Percentiles rank a stretch among this genome's conserved stretches.
Evolutionary conservation across 1,139 yeast genomes (phyloP).

Genomic region (Suhomyces terraborum): DNA sequence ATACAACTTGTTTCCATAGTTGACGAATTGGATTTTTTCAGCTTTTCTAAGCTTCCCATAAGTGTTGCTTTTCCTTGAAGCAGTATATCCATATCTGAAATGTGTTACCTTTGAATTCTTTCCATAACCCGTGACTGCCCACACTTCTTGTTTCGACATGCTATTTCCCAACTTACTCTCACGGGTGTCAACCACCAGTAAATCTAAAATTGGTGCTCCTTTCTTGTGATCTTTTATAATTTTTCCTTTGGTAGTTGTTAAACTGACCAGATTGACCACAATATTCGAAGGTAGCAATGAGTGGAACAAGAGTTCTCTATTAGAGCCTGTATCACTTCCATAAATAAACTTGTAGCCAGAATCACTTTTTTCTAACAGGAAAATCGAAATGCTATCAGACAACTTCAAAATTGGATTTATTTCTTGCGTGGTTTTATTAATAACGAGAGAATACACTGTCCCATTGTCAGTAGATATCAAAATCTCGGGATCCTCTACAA

Average conservation of each 20-base stretch:
- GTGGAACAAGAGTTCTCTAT: constrained; percentile 29
- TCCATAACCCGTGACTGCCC: constrained; percentile 50
- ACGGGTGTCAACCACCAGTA: constrained; percentile 35
- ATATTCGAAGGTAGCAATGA: constrained; percentile 12
- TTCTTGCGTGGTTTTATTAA: constrained; percentile 5
- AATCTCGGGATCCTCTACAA: constrained; percentile 32
- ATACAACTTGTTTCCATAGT: constrained; percentile 22
- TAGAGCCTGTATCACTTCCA: constrained; percentile 40
- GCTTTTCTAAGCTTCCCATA: constrained; percentile 36
- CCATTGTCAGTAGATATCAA: constrained; percentile 48
- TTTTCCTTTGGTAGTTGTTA: constrained; percentile 14
- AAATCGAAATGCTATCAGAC: constrained; percentile 36
- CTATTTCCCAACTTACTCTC: constrained; percentile 20
- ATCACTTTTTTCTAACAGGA: constrained; percentile 28
- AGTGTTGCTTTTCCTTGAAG: constrained; percentile 26
- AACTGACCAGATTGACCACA: constrained; percentile 15
- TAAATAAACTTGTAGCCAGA: constrained; percentile 29
- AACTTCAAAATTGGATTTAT: constrained; percentile 29
- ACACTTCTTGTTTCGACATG: constrained; percentile 40
- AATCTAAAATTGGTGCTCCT: constrained; percentile 55
- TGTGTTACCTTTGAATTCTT: constrained; percentile 42
- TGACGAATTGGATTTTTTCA: constrained; percentile 21
- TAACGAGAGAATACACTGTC: constrained; percentile 34
- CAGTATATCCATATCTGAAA: constrained; percentile 40
- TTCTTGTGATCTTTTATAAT: constrained; percentile 36